Evolutionary conservation across 345 rosid genomes (phyloP).

Genomic region (Pistacia vera): DNA sequence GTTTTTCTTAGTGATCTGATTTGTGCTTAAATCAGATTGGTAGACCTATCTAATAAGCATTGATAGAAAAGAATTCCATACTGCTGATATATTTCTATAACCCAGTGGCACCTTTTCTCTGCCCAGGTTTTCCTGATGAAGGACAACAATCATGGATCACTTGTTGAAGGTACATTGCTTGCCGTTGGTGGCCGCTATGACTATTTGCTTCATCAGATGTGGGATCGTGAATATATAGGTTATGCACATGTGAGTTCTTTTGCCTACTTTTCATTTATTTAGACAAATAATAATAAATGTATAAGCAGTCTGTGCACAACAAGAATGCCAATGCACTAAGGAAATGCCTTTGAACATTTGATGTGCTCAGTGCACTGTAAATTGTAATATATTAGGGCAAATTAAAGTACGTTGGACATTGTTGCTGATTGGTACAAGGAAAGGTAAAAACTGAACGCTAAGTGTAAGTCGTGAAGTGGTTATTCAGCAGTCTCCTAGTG

Average conservation of each 20-base stretch:
- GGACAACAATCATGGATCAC: conserved; percentile 71
- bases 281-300: neutral
- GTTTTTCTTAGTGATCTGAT: too few relatives aligned
- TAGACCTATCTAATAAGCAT: neutral
- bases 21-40: too few relatives aligned
- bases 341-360: neutral
- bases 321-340: neutral
- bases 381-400: neutral
- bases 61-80: neutral
- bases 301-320: neutral
- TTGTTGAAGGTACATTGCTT: conserved; percentile 71
- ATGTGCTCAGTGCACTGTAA: neutral
- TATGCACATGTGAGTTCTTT: conserved; percentile 27
- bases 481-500: too few relatives aligned
- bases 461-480: too few relatives aligned
- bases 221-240: conserved; percentile 65
- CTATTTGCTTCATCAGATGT: conserved; percentile 74
- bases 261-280: conserved; percentile 2
- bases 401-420: neutral
- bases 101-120: conserved; percentile 7
- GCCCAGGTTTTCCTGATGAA: conserved; percentile 65
- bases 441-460: neutral
- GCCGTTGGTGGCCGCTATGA: conserved; percentile 98
- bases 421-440: neutral
- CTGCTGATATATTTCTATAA: neutral